A percentile compares a stretch with the other conserved stretches of the same genome.
Evolutionary conservation across 164 flowering plant genomes (phyloP).

Genomic region (Amborella trichopoda): DNA sequence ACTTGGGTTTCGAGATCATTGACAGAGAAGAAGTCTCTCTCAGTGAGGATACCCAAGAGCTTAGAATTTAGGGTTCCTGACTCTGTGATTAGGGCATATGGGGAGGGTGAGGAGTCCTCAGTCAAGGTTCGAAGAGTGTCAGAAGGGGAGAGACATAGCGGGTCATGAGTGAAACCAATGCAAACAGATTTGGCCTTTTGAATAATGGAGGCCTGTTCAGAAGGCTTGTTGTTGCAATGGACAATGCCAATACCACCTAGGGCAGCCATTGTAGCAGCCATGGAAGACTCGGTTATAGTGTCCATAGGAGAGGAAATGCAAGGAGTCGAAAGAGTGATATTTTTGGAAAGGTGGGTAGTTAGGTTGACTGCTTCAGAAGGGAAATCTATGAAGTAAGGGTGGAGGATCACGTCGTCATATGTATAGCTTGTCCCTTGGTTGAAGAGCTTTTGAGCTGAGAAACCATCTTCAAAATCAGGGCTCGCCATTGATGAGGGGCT

Average conservation of each 20-base stretch:
- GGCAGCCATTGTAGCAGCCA: slow-evolving; percentile 87
- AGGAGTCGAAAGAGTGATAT: slow-evolving; percentile 52
- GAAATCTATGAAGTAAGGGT: slow-evolving; percentile 86
- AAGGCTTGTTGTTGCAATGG: slow-evolving; percentile 50
- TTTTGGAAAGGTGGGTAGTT: slow-evolving; percentile 48
- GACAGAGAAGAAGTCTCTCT: slow-evolving; percentile 35
- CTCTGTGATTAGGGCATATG: slow-evolving; percentile 45
- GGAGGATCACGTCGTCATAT: slow-evolving; percentile 91
- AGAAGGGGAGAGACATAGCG: slow-evolving; percentile 28
- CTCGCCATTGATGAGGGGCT: slow-evolving; percentile 8
- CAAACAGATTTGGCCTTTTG: slow-evolving; percentile 54
- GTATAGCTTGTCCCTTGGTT: slow-evolving; percentile 75
- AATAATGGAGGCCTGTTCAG: slow-evolving; percentile 44
- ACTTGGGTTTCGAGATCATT: slow-evolving; percentile 23
- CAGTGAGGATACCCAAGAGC: slow-evolving; percentile 41
- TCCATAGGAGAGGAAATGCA: slow-evolving; percentile 93
- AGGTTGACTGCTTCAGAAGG: slow-evolving; percentile 66
- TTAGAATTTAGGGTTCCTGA: slow-evolving; percentile 33
- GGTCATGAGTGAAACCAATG: slow-evolving; percentile 43
- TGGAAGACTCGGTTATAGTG: slow-evolving; percentile 74
- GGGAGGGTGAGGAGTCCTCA: slow-evolving; percentile 4
- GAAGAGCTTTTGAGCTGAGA: slow-evolving; percentile 52
- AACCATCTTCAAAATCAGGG: slow-evolving; percentile 52
- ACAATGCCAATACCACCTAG: slow-evolving; percentile 81
- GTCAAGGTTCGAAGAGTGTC: slow-evolving; percentile 23